These are phyloP conservation scores for Cyclostephanos tholiformis DNA, from an alignment of 108 stramenopile species.

Conservation along the genomic window DNA sequence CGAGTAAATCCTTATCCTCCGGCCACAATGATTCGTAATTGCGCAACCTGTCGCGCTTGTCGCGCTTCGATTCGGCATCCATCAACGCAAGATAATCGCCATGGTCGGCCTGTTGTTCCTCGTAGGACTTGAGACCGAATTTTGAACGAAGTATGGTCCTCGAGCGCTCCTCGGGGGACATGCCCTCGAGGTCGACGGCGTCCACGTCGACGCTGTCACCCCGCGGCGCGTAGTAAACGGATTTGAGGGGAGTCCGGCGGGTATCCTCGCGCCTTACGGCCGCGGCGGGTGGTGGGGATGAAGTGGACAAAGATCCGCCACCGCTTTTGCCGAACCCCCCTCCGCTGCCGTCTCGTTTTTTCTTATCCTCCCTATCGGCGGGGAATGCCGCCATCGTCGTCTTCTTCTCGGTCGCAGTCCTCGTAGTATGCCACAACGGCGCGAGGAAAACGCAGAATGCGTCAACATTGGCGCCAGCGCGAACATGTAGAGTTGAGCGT, in stretches of 20 bases:
- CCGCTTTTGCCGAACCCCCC: too few species aligned
- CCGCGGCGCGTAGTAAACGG: neutral
- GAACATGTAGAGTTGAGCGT: too few species aligned
- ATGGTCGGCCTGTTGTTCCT: slow-evolving; percentile 66
- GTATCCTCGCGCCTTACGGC: slow-evolving; percentile 4
- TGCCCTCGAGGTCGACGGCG: slow-evolving; percentile 10
- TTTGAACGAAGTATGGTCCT: slow-evolving; percentile 65
- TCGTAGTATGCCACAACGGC: too few species aligned
- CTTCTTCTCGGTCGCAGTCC: too few species aligned
- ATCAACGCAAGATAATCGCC: slow-evolving; percentile 17
- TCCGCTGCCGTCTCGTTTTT: too few species aligned
- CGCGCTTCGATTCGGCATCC: slow-evolving; percentile 24
- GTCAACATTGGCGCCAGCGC: too few species aligned
- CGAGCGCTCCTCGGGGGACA: slow-evolving; percentile 65
- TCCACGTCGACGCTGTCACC: neutral
- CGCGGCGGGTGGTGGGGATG: neutral
- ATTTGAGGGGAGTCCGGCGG: neutral
- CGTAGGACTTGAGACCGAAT: slow-evolving; percentile 72
- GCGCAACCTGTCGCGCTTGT: slow-evolving; percentile 48
- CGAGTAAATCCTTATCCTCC: slow-evolving; percentile 73
- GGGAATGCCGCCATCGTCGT: too few species aligned
- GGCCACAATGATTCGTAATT: slow-evolving; percentile 60
- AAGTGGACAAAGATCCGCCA: neutral
- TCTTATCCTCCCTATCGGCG: too few species aligned
- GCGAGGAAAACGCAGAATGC: too few species aligned